Conservation (phyloP, 352 stramenopile species). For the Pythium phragmiticola region DNA sequence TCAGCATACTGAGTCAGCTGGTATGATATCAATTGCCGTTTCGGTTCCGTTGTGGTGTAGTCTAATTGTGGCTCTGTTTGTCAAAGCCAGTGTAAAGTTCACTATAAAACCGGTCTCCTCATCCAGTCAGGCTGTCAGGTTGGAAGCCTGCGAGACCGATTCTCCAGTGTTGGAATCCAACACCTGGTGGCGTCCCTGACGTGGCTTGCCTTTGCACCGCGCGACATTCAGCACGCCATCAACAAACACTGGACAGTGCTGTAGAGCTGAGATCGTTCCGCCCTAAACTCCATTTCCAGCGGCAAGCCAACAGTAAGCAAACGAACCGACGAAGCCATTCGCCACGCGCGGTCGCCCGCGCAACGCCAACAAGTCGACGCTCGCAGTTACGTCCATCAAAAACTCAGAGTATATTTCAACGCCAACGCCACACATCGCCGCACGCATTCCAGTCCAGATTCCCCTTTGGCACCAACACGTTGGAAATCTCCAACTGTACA, state of each 20-base stretch:
- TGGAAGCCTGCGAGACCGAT: no score
- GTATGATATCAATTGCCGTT: slow-evolving; percentile 2
- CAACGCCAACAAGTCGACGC: not conserved
- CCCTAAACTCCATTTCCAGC: no score
- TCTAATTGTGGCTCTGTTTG: slow-evolving; percentile 20
- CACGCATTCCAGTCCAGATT: not conserved
- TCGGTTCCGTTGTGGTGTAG: slow-evolving; percentile 7
- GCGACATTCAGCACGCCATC: slow-evolving; percentile 19
- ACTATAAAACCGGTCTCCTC: slow-evolving; percentile 1
- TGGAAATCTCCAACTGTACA: not conserved
- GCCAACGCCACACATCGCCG: not conserved
- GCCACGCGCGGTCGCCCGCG: not conserved
- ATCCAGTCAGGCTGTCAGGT: slow-evolving; percentile 6
- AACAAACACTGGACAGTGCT: not conserved
- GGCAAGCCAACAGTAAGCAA: not conserved
- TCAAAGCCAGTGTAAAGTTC: not conserved
- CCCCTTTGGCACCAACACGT: not conserved
- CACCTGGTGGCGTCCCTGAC: slow-evolving; percentile 1
- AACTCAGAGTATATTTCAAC: not conserved
- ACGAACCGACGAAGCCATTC: slow-evolving; percentile 9
- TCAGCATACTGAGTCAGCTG: not conserved
- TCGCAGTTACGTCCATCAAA: not conserved
- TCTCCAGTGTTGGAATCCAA: not conserved
- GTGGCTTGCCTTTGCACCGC: slow-evolving; percentile 20
- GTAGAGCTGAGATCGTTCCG: no score